A percentile compares a stretch with the other conserved stretches of the same genome.
Conservation (phyloP, 2,329 filamentous ascomycete genomes). For the Alternaria novae-zelandiae region DNA sequence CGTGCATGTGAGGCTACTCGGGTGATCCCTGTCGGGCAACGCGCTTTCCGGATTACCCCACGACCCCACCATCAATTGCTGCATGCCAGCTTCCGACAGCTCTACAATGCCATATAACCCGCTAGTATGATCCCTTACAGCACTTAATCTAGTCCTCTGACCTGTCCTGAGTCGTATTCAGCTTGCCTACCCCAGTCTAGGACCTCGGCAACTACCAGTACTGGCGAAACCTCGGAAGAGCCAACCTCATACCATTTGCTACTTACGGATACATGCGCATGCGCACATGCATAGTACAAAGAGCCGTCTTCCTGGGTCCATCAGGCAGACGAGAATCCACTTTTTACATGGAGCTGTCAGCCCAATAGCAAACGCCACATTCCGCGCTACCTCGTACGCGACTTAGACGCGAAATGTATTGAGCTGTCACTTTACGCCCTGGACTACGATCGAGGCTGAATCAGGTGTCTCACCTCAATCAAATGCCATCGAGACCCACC, state of each 20-base stretch:
- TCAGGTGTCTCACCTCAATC: neutral
- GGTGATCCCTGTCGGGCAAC: slow-evolving; percentile 2
- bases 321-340: neutral
- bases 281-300: neutral
- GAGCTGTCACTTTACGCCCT: neutral
- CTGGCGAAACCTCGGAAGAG: neutral
- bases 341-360: neutral
- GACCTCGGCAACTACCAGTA: neutral
- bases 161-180: neutral
- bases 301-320: neutral
- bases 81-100: neutral
- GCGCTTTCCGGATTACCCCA: neutral
- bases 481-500: neutral
- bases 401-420: neutral
- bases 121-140: neutral
- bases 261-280: neutral
- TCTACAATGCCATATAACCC: neutral
- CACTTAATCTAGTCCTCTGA: neutral
- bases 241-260: slow-evolving; percentile 1
- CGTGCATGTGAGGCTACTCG: slow-evolving; percentile 8
- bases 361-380: neutral
- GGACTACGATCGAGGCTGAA: neutral
- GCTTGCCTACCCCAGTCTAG: neutral
- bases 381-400: neutral
- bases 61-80: neutral